Evolutionary conservation across 2,329 filamentous ascomycete genomes (phyloP).

Genomic region (Penicillium sp.): DNA sequence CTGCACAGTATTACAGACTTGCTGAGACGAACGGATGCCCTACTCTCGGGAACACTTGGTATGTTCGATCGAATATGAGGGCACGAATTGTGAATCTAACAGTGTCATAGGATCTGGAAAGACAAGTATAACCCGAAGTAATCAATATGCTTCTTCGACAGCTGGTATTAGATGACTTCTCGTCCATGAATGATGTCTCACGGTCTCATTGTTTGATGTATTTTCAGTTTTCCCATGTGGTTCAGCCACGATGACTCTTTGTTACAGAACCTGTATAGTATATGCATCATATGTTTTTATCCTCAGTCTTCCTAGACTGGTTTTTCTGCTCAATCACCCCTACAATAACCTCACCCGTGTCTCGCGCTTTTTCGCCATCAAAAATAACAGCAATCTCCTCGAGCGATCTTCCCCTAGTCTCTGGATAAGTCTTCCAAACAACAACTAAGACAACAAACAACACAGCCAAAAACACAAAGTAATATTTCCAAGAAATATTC

Average conservation of each 20-base stretch:
- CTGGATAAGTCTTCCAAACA: constrained; percentile 7
- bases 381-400: constrained; percentile 4
- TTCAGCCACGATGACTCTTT: background rate
- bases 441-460: constrained; percentile 1
- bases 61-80: constrained; percentile 45
- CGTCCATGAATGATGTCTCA: background rate
- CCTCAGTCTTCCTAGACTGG: background rate
- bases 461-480: constrained; percentile 3
- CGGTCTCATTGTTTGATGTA: background rate
- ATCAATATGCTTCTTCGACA: background rate
- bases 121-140: constrained; percentile 73
- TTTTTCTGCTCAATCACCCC: background rate
- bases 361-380: background rate
- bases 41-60: constrained; percentile 93
- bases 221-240: background rate
- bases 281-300: background rate
- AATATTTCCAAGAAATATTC: constrained; percentile 6
- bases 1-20: constrained; percentile 88
- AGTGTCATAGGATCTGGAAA: constrained; percentile 81
- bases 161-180: background rate
- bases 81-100: constrained; percentile 19
- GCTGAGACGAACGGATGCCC: constrained; percentile 88
- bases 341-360: background rate
- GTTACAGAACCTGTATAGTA: background rate
- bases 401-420: constrained; percentile 2